These are phyloP conservation scores for Cochlearia excelsa DNA, from an alignment of 345 rosid species.

Conservation along the genomic window DNA sequence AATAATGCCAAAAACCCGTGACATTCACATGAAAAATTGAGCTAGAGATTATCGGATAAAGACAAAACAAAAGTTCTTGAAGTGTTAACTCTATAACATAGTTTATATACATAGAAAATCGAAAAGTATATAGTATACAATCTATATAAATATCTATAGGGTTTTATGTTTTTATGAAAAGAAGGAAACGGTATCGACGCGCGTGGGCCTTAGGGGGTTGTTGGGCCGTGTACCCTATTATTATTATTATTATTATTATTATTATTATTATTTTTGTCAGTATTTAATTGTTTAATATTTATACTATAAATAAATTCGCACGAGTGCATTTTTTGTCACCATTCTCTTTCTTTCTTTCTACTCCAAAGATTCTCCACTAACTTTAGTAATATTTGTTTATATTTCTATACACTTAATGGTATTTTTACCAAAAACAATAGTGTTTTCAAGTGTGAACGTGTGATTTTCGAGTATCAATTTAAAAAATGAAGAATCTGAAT, in stretches of 20 bases:
- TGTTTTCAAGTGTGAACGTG: too few relatives aligned
- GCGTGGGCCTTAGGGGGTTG: slow-evolving; percentile 32
- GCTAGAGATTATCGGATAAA: not conserved
- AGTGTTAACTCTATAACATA: too few relatives aligned
- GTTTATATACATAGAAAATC: not conserved
- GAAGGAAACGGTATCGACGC: slow-evolving; percentile 24
- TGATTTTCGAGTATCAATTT: too few relatives aligned
- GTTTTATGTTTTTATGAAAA: slow-evolving; percentile 21
- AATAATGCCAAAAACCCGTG: too few relatives aligned
- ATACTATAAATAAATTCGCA: slow-evolving; percentile 12
- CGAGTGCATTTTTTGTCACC: slow-evolving; percentile 22
- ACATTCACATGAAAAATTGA: too few relatives aligned
- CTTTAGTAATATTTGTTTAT: not conserved
- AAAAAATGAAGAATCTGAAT: too few relatives aligned
- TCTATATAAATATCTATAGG: not conserved
- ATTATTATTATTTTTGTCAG: slow-evolving; percentile 21
- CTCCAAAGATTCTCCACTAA: slow-evolving; percentile 29
- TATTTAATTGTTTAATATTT: slow-evolving; percentile 9
- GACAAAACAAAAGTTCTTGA: not conserved
- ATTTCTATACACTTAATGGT: too few relatives aligned
- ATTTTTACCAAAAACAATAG: too few relatives aligned
- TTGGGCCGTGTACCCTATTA: slow-evolving; percentile 20
- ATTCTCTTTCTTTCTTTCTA: slow-evolving; percentile 9
- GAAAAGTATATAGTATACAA: not conserved
- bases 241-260: too few relatives aligned